Evolutionary conservation across 257 asterid genomes (phyloP).

Genomic region (Cordia subcordata): DNA sequence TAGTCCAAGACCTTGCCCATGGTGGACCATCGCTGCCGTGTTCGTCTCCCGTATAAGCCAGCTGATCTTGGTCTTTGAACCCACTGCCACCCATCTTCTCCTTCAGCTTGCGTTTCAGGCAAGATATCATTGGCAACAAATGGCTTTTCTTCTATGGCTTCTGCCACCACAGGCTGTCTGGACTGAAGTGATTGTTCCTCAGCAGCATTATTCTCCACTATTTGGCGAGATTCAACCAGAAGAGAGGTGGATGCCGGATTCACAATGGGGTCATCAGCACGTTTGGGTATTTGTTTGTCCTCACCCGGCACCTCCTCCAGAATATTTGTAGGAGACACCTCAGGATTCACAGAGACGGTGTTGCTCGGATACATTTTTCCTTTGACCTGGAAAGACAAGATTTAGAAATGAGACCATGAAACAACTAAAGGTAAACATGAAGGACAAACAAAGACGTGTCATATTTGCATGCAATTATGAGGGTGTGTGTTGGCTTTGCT

Average conservation of each 20-base stretch:
- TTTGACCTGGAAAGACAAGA: slow-evolving; percentile 42
- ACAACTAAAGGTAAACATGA: not conserved
- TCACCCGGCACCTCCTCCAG: slow-evolving; percentile 37
- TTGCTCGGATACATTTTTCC: slow-evolving; percentile 54
- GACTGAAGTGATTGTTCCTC: slow-evolving; percentile 33
- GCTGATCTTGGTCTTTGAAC: slow-evolving; percentile 87
- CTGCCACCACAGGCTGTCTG: slow-evolving; percentile 34
- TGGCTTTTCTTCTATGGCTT: slow-evolving; percentile 27
- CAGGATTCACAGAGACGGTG: slow-evolving; percentile 42
- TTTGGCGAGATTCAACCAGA: slow-evolving; percentile 40
- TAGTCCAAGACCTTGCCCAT: slow-evolving; percentile 47
- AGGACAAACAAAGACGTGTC: no score
- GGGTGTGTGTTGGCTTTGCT: no score
- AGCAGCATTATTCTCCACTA: slow-evolving; percentile 24
- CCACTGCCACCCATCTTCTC: slow-evolving; percentile 95
- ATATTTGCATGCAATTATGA: no score
- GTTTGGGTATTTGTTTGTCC: slow-evolving; percentile 36
- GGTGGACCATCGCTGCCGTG: slow-evolving; percentile 67
- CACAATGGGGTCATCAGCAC: slow-evolving; percentile 29
- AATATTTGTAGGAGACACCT: slow-evolving; percentile 32
- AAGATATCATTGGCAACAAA: slow-evolving; percentile 33
- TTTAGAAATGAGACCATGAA: not conserved
- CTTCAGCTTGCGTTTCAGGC: slow-evolving; percentile 62
- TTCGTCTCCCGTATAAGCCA: slow-evolving; percentile 56
- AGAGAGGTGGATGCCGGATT: slow-evolving; percentile 23